Evolutionary conservation across 1,284 basidiomycete species (phyloP).

Genomic region (Athelia sp.): DNA sequence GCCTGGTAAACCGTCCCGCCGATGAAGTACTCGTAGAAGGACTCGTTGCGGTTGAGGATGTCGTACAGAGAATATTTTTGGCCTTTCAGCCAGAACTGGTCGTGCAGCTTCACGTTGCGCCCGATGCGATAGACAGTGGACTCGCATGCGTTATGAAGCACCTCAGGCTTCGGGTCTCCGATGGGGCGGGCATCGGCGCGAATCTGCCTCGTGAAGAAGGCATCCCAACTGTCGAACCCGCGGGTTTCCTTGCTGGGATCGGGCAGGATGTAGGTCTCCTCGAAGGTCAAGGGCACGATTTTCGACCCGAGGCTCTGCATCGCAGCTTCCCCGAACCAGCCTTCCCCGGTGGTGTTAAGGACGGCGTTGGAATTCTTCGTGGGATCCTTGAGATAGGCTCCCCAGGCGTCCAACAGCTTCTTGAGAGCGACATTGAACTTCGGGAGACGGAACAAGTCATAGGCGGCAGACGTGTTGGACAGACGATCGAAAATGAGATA

Average conservation of each 20-base stretch:
- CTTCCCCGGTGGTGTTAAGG: conserved; percentile 28
- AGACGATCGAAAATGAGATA: conserved; percentile 17
- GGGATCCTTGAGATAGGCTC: conserved; percentile 37
- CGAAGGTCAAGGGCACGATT: background rate
- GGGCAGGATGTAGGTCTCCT: conserved; percentile 30
- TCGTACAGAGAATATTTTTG: conserved; percentile 13
- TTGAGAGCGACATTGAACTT: conserved; percentile 18
- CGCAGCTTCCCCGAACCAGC: conserved; percentile 41
- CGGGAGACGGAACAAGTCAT: conserved; percentile 13
- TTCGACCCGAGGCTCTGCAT: conserved; percentile 16
- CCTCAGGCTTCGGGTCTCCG: too few relatives aligned
- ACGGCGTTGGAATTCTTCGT: conserved; percentile 30
- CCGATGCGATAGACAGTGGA: conserved; percentile 34
- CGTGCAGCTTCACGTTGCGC: conserved; percentile 25
- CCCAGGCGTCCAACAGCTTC: conserved; percentile 43
- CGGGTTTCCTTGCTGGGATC: conserved; percentile 31
- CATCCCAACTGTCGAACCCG: conserved; percentile 49
- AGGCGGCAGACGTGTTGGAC: conserved; percentile 17
- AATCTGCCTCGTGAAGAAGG: conserved; percentile 47
- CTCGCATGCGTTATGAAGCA: conserved; percentile 31
- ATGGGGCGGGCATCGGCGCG: too few relatives aligned
- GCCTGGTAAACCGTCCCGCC: conserved; percentile 37
- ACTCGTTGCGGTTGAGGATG: too few relatives aligned
- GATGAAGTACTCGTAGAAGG: conserved; percentile 14
- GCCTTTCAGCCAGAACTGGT: conserved; percentile 43